A percentile compares a stretch with the other conserved stretches of the same genome.
Evolutionary conservation across 805 yeast species (phyloP).

Genomic region (Spencermartinsiella europaea): DNA sequence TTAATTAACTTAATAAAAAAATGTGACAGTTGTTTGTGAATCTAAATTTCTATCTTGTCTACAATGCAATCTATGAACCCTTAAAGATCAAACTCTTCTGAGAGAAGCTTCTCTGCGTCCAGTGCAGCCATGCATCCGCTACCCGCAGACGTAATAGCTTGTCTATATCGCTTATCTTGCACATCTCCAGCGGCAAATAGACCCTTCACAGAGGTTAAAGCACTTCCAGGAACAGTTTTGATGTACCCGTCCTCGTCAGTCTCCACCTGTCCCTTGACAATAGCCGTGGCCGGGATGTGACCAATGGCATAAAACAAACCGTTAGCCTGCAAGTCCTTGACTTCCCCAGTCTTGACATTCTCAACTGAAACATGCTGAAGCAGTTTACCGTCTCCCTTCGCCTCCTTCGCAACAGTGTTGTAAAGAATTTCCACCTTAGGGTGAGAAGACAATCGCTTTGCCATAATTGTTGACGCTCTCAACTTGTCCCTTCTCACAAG

Average conservation of each 20-base stretch:
- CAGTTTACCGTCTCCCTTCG: constrained; percentile 90
- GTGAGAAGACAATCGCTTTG: constrained; percentile 77
- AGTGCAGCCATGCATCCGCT: constrained; percentile 99
- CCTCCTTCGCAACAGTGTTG: constrained; percentile 80
- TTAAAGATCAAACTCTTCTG: constrained; percentile 39
- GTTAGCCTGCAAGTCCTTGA: constrained; percentile 64
- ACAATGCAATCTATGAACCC: too few species aligned
- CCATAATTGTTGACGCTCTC: constrained; percentile 97
- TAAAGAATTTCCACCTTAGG: constrained; percentile 87
- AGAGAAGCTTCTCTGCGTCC: constrained; percentile 80
- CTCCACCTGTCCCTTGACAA: constrained; percentile 72
- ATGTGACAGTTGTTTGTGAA: too few species aligned
- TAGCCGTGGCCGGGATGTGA: constrained; percentile 88
- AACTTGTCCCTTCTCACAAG: constrained; percentile 91
- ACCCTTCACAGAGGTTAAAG: constrained; percentile 81
- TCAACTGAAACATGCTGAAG: constrained; percentile 59
- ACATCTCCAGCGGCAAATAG: constrained; percentile 99
- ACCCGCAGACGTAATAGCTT: constrained; percentile 99
- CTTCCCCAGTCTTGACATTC: constrained; percentile 68
- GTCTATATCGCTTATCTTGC: constrained; percentile 95
- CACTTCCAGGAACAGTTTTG: constrained; percentile 82
- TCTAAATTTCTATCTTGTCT: too few species aligned
- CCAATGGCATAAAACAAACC: constrained; percentile 98
- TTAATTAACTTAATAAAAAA: too few species aligned
- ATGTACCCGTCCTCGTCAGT: constrained; percentile 87